Percentiles rank a stretch among this genome's conserved stretches.
These are phyloP conservation scores for Inonotus hispidus DNA, from an alignment of 1,284 basidiomycete species.

Conservation along the genomic window DNA sequence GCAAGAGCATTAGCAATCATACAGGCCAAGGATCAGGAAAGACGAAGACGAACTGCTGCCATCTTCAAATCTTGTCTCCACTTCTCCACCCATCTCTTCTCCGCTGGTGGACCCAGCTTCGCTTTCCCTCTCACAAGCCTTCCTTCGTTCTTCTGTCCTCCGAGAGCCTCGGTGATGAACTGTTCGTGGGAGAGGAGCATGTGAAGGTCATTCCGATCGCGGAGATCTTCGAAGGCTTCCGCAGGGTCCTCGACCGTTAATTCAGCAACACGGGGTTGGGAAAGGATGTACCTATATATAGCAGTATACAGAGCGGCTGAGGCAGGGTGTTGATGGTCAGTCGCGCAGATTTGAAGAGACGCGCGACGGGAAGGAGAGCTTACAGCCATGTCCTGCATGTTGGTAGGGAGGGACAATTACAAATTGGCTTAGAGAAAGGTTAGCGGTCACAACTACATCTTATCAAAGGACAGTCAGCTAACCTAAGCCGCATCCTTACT, in stretches of 20 bases:
- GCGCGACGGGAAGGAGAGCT: constrained; percentile 26
- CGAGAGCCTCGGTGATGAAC: constrained; percentile 66
- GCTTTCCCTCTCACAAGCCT: constrained; percentile 38
- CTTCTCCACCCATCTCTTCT: constrained; percentile 75
- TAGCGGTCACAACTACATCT: background rate
- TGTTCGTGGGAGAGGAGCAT: constrained; percentile 64
- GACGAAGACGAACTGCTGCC: constrained; percentile 58
- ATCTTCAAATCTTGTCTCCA: constrained; percentile 85
- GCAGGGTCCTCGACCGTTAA: constrained; percentile 97
- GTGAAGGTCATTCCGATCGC: constrained; percentile 87
- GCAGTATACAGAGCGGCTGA: constrained; percentile 84
- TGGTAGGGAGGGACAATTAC: constrained; percentile 92
- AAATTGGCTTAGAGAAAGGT: constrained; percentile 65
- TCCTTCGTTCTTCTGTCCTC: constrained; percentile 30
- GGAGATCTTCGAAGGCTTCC: constrained; percentile 91
- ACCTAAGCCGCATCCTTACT: constrained; percentile 82
- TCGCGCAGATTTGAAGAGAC: constrained; percentile 7
- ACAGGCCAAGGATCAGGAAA: background rate
- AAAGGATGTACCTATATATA: constrained; percentile 75
- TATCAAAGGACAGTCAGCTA: constrained; percentile 19
- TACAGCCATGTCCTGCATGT: constrained; percentile 85
- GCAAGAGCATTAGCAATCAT: background rate
- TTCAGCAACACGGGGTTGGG: constrained; percentile 70
- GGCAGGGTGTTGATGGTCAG: background rate
- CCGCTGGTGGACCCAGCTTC: constrained; percentile 70